A percentile compares a stretch with the other conserved stretches of the same genome.
phyloP scores from a whole-genome alignment of 768 basidiomycete genomes.

The Lactarius quietus region DNA sequence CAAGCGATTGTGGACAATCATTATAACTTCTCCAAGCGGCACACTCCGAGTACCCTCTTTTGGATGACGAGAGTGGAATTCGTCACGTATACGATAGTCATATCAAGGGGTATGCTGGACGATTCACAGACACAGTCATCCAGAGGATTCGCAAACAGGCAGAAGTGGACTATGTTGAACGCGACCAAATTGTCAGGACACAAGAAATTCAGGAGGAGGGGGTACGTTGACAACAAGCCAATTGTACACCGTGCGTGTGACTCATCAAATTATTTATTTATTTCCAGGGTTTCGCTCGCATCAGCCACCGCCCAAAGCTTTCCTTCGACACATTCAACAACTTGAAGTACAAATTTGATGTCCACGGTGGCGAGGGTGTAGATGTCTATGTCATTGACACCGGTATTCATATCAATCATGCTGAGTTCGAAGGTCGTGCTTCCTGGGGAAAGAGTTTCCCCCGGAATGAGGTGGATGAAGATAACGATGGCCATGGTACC shows the following conservation, averaged over 20 bases:
- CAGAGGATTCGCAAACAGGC: constrained; percentile 76
- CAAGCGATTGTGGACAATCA: constrained; percentile 64
- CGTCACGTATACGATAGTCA: constrained; percentile 75
- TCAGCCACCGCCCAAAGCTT: constrained; percentile 81
- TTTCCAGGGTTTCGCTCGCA: constrained; percentile 85
- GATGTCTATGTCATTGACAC: constrained; percentile 89
- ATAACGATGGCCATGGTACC: constrained; percentile 94
- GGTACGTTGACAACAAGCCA: constrained; percentile 48
- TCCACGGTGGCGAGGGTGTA: constrained; percentile 80
- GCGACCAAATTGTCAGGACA: constrained; percentile 88
- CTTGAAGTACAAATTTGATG: constrained; percentile 74
- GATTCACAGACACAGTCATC: constrained; percentile 65
- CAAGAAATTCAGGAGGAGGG: constrained; percentile 66
- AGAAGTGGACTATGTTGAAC: constrained; percentile 90
- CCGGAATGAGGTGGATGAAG: constrained; percentile 73
- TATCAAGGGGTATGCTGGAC: constrained; percentile 77
- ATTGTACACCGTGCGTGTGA: constrained; percentile 8
- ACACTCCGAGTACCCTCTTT: constrained; percentile 53
- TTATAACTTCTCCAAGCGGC: constrained; percentile 68
- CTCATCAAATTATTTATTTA: constrained; percentile 20
- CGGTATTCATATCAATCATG: constrained; percentile 83
- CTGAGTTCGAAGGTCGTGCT: constrained; percentile 87
- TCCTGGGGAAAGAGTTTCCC: constrained; percentile 94
- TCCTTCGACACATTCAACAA: constrained; percentile 77
- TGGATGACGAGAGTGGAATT: constrained; percentile 53